Base-by-base conservation (phyloP, 495 filamentous ascomycete genomes). In the Lentithecium fluviatile region DNA sequence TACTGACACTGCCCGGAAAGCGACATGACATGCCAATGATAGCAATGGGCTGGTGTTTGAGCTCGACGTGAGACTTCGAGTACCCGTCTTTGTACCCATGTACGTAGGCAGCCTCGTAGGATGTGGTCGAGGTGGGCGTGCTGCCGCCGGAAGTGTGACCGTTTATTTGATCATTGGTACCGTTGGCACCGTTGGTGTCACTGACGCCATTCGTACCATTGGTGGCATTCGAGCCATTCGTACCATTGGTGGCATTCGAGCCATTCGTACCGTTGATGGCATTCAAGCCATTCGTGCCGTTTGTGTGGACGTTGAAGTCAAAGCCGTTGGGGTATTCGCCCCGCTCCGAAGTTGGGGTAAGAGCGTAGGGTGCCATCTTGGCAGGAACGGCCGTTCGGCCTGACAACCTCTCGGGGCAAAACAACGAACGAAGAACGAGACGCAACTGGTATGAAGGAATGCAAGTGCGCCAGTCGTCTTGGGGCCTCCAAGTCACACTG, bases 11-110 rank as follows among this genome's bases (percentile, higher is more conserved):
- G 8, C 79, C 84, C 13, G 85, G 83, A 60, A 88, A 82, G 32
- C 82, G 78, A 59, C 81, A 85, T n/a, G 77, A 75, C 74, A 86
- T 79, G 45, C 84, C 83, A 56, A 86, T 71, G 34, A 87, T 76
- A n/a, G 83, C 84, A 49, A 86, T 85, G 7, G 85, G 84, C 77
- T 56, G 53, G n/a, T 56, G 52, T 15, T 55, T 55, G 36, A 55
- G 64, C 52, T 7, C 50, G 52, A 62, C 65, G 52, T 73, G 66
- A 1, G 75, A 72, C 45, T 77, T 76, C 40, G 71, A 64, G 43
- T 73, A 69, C 23, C 73, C 76, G 45, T 76, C 75, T 13, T 68
- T 61, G 53, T 76, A 70, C 32, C 70, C 73, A 58, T 73, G 73
- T 48, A 69, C 69, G 61, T 74, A 71, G 29, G 29, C 60, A 67